phyloP scores from a whole-genome alignment of 495 filamentous ascomycete genomes.

The Neurospora sp. region DNA sequence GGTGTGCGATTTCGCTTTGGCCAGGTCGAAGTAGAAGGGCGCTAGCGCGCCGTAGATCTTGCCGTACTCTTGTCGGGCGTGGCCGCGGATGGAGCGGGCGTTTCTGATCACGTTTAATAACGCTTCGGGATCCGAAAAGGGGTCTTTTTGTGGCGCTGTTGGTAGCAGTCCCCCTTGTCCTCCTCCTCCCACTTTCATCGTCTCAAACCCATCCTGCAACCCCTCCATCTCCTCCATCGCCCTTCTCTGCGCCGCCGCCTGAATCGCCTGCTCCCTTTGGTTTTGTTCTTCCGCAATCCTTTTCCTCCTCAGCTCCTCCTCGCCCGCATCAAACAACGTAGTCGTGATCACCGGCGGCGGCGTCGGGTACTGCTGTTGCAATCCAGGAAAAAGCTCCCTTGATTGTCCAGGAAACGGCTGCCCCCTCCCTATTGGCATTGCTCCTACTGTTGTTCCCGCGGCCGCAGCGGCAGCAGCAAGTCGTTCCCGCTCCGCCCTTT shows the following conservation, averaged over 20 bases:
- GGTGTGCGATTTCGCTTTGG: constrained; percentile 57
- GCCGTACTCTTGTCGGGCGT: constrained; percentile 82
- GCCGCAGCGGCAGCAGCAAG: constrained; percentile 5
- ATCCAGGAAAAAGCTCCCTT: background rate
- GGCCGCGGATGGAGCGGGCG: constrained; percentile 70
- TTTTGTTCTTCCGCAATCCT: constrained; percentile 4
- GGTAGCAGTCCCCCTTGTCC: background rate
- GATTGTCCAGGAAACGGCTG: background rate
- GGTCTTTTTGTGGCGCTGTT: constrained; percentile 9
- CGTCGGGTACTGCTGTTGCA: background rate
- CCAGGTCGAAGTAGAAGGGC: constrained; percentile 81
- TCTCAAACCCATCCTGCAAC: constrained; percentile 59
- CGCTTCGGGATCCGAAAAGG: constrained; percentile 42
- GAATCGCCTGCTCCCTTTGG: constrained; percentile 4
- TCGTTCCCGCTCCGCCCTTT: constrained; percentile 13
- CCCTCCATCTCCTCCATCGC: constrained; percentile 8
- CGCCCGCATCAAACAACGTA: constrained; percentile 64
- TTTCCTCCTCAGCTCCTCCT: constrained; percentile 44
- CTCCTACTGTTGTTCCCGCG: background rate
- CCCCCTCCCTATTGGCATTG: background rate
- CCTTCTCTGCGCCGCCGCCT: constrained; percentile 18
- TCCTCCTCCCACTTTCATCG: constrained; percentile 37
- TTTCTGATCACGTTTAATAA: constrained; percentile 56
- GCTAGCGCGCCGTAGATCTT: constrained; percentile 80
- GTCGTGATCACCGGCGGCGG: constrained; percentile 20